These are phyloP conservation scores for Fusarium falciforme DNA, from an alignment of 2,329 filamentous ascomycete species.

Conservation along the genomic window DNA sequence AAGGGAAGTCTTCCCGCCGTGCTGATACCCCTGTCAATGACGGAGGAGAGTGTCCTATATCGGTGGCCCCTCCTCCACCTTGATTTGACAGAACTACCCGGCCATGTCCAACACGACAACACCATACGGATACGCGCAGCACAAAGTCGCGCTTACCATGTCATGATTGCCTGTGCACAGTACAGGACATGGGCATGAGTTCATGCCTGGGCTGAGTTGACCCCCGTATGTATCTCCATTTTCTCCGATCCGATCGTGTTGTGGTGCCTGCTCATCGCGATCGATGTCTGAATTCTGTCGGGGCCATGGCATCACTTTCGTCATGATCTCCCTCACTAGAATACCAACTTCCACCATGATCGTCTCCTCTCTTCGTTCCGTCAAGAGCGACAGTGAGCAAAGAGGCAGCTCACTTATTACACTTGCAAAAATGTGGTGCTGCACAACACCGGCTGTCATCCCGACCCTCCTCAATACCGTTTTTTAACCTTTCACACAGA, in stretches of 20 bases:
- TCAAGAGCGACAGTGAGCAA: background rate
- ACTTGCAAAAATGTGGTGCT: background rate
- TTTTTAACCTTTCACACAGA: constrained; percentile 22
- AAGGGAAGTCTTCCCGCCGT: background rate
- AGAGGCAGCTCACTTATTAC: constrained; percentile 1
- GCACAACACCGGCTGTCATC: constrained; percentile 31
- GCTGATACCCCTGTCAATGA: background rate
- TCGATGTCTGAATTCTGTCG: background rate
- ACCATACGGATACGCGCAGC: background rate
- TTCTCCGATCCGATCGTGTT: constrained; percentile 25
- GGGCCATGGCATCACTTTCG: constrained; percentile 14
- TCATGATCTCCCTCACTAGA: constrained; percentile 27
- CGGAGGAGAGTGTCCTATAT: constrained; percentile 1
- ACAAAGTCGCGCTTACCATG: constrained; percentile 8
- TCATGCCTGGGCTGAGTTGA: background rate
- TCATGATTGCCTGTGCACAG: background rate
- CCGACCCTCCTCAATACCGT: constrained; percentile 15
- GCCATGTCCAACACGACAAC: constrained; percentile 2
- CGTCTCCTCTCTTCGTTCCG: background rate
- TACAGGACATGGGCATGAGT: constrained; percentile 14
- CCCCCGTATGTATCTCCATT: constrained; percentile 10
- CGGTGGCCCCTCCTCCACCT: background rate
- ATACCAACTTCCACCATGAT: constrained; percentile 14
- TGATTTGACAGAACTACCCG: constrained; percentile 22
- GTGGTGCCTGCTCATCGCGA: constrained; percentile 20